phyloP scores from a whole-genome alignment of 495 filamentous ascomycete genomes.

The Coniosporium apollinis region DNA sequence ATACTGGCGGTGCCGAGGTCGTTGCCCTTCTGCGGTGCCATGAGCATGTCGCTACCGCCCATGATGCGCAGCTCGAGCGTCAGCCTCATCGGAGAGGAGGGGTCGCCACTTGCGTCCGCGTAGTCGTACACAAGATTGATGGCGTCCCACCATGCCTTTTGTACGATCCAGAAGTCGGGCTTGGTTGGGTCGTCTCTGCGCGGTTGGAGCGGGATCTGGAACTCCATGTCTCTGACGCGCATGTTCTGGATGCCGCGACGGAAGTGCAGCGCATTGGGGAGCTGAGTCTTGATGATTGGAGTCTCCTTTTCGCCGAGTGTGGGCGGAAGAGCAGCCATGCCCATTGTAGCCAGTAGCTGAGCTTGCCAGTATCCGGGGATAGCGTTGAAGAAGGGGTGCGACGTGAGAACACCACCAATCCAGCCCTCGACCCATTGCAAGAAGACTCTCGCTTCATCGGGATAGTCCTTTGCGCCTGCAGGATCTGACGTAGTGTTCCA shows the following conservation, averaged over 20 bases:
- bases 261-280: constrained; percentile 36
- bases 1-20: constrained; percentile 30
- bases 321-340: constrained; percentile 28
- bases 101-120: constrained; percentile 9
- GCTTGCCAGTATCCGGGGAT: constrained; percentile 31
- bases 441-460: constrained; percentile 22
- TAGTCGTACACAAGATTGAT: constrained; percentile 29
- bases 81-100: constrained; percentile 30
- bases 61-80: constrained; percentile 38
- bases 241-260: constrained; percentile 36
- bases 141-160: constrained; percentile 36
- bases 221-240: constrained; percentile 33
- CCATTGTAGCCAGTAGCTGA: constrained; percentile 23
- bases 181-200: constrained; percentile 18
- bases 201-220: constrained; percentile 31
- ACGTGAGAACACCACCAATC: constrained; percentile 26
- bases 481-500: constrained; percentile 28
- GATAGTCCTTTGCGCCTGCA: constrained; percentile 24
- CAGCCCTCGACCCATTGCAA: constrained; percentile 32
- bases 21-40: constrained; percentile 37
- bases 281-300: constrained; percentile 24
- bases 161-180: constrained; percentile 28
- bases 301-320: constrained; percentile 16
- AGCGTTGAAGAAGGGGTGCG: constrained; percentile 23
- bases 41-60: constrained; percentile 29